Conservation (phyloP, 768 basidiomycete genomes). For the Amanita rubescens region DNA sequence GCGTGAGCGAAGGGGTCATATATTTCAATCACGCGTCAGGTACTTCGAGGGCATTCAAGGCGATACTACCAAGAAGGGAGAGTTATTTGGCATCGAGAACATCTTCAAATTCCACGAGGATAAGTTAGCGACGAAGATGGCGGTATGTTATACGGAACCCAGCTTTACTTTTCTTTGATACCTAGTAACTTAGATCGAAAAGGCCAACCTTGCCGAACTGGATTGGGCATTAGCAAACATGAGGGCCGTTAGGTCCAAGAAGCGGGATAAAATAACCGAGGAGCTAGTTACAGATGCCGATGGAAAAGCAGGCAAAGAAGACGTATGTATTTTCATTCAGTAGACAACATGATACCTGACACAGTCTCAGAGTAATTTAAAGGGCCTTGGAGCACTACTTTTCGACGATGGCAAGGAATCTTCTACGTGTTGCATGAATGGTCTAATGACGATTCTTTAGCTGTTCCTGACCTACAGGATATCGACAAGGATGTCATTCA, state of each 20-base stretch:
- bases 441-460: neutral
- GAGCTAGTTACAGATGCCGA: conserved; percentile 37
- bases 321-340: conserved; percentile 18
- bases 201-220: conserved; percentile 61
- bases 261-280: conserved; percentile 20
- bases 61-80: conserved; percentile 65
- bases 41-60: conserved; percentile 83
- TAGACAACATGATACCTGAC: neutral
- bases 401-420: conserved; percentile 55
- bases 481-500: conserved; percentile 40
- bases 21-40: conserved; percentile 24
- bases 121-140: conserved; percentile 63
- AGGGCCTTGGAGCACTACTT: conserved; percentile 56
- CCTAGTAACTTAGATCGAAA: conserved; percentile 54
- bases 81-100: conserved; percentile 81
- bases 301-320: conserved; percentile 38
- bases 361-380: conserved; percentile 38
- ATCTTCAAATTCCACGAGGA: conserved; percentile 75
- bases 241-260: conserved; percentile 33
- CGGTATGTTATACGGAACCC: conserved; percentile 35
- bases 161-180: neutral
- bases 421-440: neutral
- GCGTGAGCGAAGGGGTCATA: neutral
- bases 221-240: conserved; percentile 78
- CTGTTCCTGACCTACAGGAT: neutral